These are phyloP conservation scores for Rhytidiadelphus loreus DNA, from an alignment of 225 moss, liverwort and hornwort species.

Conservation along the genomic window DNA sequence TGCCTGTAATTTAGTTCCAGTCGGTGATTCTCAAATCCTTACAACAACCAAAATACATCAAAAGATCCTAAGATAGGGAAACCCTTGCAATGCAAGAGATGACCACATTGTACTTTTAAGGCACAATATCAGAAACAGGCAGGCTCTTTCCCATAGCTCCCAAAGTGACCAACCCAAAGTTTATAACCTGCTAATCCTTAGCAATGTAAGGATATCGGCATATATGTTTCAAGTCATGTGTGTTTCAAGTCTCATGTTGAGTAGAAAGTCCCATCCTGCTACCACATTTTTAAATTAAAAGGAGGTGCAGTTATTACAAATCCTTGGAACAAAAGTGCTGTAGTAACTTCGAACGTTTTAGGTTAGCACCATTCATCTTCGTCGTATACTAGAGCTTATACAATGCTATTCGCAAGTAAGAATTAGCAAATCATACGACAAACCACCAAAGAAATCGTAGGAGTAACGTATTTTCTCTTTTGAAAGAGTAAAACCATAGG, in stretches of 20 bases:
- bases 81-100: neutral
- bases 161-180: neutral
- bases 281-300: neutral
- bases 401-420: neutral
- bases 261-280: neutral
- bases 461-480: neutral
- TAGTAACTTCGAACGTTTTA: neutral
- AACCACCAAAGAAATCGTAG: neutral
- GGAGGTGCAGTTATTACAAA: neutral
- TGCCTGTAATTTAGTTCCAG: neutral
- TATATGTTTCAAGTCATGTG: neutral
- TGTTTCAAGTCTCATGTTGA: neutral
- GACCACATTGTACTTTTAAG: neutral
- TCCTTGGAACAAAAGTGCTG: neutral
- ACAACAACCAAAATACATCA: neutral
- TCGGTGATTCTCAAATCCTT: neutral
- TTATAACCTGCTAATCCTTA: neutral
- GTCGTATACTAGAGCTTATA: neutral
- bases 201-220: neutral
- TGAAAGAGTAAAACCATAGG: neutral
- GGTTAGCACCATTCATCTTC: neutral
- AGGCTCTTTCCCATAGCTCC: neutral
- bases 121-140: neutral
- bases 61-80: neutral
- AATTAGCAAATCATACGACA: neutral